Evolutionary conservation across 2,329 filamentous ascomycete species (phyloP).

Genomic region (Clarireedia paspali): DNA sequence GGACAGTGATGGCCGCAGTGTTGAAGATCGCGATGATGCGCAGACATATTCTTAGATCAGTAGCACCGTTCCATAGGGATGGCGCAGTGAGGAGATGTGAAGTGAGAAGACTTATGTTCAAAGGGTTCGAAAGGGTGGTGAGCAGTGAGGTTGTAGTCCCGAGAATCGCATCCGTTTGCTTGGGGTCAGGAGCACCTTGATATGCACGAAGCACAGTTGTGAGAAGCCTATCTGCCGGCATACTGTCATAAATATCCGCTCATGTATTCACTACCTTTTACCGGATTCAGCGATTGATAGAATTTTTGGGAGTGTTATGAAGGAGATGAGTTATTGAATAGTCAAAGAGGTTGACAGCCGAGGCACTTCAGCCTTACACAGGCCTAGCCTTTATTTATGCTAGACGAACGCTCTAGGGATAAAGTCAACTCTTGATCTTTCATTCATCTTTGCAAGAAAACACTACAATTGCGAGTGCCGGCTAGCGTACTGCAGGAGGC

Average conservation of each 20-base stretch:
- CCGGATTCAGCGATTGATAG: not conserved
- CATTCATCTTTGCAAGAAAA: too few relatives aligned
- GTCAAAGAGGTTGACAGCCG: not conserved
- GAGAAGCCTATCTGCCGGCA: constrained; percentile 29
- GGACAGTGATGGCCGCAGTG: constrained; percentile 35
- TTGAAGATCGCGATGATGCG: constrained; percentile 50
- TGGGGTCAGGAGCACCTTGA: constrained; percentile 22
- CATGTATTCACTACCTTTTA: not conserved
- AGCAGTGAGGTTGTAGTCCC: constrained; percentile 48
- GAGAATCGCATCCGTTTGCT: constrained; percentile 29
- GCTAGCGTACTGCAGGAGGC: too few relatives aligned
- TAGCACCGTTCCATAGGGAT: constrained; percentile 46
- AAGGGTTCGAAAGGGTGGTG: constrained; percentile 49
- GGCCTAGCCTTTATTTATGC: not conserved
- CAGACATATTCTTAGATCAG: constrained; percentile 43
- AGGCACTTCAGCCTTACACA: not conserved
- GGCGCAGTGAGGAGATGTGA: constrained; percentile 50
- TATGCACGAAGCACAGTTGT: constrained; percentile 28
- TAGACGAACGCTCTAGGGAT: too few relatives aligned
- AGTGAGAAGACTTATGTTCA: constrained; percentile 50
- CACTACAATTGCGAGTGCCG: too few relatives aligned
- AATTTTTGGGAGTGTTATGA: not conserved
- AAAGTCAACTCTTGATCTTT: too few relatives aligned
- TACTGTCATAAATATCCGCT: not conserved
- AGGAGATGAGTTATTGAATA: not conserved